These are phyloP conservation scores for Cornus controversa DNA, from an alignment of 148 eudicot species.

Conservation along the genomic window DNA sequence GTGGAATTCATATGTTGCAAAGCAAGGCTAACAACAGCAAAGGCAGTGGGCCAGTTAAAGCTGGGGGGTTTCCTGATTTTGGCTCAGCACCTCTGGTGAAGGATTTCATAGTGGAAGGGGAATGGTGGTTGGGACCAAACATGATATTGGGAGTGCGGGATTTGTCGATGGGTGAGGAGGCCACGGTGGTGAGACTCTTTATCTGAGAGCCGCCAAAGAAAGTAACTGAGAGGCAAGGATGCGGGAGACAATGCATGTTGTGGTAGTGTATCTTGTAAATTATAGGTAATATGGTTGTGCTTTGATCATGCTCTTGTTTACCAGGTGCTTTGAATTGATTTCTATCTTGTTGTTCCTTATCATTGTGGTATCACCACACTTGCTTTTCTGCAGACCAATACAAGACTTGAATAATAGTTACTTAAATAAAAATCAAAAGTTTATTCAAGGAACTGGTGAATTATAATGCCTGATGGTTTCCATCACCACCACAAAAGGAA, in stretches of 20 bases:
- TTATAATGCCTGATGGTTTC: too few relatives aligned
- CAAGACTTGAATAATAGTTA: too few relatives aligned
- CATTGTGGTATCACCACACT: too few relatives aligned
- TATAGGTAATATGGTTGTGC: neutral
- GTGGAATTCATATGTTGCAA: slow-evolving; percentile 74
- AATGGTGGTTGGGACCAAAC: slow-evolving; percentile 41
- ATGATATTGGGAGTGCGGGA: slow-evolving; percentile 43
- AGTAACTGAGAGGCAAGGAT: slow-evolving; percentile 34
- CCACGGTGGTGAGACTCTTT: slow-evolving; percentile 56
- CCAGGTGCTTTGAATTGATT: too few relatives aligned
- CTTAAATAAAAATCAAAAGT: too few relatives aligned
- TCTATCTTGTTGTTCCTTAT: too few relatives aligned
- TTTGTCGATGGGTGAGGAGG: slow-evolving; percentile 45
- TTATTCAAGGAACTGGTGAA: too few relatives aligned
- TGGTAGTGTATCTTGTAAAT: slow-evolving; percentile 19
- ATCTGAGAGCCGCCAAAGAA: slow-evolving; percentile 72
- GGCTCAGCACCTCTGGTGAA: slow-evolving; percentile 27
- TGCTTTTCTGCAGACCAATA: too few relatives aligned
- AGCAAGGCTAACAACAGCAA: slow-evolving; percentile 46
- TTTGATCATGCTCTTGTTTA: neutral
- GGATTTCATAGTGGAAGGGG: slow-evolving; percentile 18
- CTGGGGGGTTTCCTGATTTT: slow-evolving; percentile 51
- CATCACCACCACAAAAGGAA: too few relatives aligned
- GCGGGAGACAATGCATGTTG: slow-evolving; percentile 9
- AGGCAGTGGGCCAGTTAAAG: slow-evolving; percentile 33